Evolutionary conservation across 148 eudicot species (phyloP), one percentile per base, ranked within the genome.

Genomic region (Linanthus parryae): DNA sequence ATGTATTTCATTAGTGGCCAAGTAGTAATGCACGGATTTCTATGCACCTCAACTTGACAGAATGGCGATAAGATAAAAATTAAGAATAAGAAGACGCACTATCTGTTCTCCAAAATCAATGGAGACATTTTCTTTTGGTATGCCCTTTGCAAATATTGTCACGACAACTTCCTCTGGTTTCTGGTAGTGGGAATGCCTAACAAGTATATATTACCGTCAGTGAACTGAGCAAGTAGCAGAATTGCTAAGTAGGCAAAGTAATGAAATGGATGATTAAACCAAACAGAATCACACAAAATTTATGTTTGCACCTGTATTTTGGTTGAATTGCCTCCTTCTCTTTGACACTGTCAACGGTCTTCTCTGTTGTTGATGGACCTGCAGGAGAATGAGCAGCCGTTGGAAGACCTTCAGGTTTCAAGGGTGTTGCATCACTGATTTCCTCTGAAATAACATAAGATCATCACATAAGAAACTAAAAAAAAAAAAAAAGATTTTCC

Each of bases 91-190:
- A n/a, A n/a, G 28, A 18, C 63, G 28, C 48, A 59, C 63, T 26
- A 48, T 59, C 23, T 59, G 63, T 38, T 59, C 63, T 26, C 63
- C 63, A 6, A 26, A 59, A 26, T 59, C 47, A 9, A 59, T 17
- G 23, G 14, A 27, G 33, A 37, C 57, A 34, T 52, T 61, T 5
- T 42, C 17, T 41, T 49, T 50, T 22, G 50, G 65, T 51, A 61
- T 13, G 0, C 65, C 57, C 57, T 61, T 61, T 5, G 65, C 65
- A 61, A 61, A 61, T 61, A 61, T 52, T 21, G 65, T 52, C 4
- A 61, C 41, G 24, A 61, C 65, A 23, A 61, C 44, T 61, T 61
- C 50, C 10, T 61, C 65, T 20, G 65, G 57, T 43, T 52, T 61
- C 57, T 61, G 65, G 52, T 41, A 61, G 50, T 9, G 33, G 23